Evolutionary conservation across 129 eudicot genomes (phyloP).

Genomic region (Artemisia argyi): DNA sequence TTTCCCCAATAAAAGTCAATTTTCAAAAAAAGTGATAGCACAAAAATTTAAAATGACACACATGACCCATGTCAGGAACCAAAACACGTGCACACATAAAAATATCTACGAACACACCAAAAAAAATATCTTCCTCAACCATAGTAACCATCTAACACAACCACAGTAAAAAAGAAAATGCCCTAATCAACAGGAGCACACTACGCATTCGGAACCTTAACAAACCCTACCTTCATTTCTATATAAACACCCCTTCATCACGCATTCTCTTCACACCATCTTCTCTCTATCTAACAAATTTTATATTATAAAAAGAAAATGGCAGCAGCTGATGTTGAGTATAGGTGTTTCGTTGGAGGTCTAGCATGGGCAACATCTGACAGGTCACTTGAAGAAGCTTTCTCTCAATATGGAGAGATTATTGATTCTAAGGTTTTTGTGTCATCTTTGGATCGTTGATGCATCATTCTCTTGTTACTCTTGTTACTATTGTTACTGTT

Average conservation of each 20-base stretch:
- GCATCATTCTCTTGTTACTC: conserved; percentile 21
- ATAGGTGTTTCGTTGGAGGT: conserved; percentile 90
- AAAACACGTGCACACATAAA: conserved; percentile 18
- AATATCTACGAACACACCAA: conserved; percentile 19
- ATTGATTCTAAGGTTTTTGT: conserved; percentile 83
- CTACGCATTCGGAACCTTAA: conserved; percentile 31
- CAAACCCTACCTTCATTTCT: conserved; percentile 29
- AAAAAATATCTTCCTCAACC: conserved; percentile 29
- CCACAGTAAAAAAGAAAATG: conserved; percentile 10
- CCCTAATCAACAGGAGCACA: conserved; percentile 24
- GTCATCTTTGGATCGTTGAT: conserved; percentile 43
- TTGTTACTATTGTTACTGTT: conserved; percentile 39
- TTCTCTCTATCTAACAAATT: not conserved
- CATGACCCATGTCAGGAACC: not conserved
- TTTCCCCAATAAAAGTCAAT: too few relatives aligned
- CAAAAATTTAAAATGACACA: not conserved
- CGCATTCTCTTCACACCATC: not conserved
- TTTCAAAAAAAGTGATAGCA: not conserved
- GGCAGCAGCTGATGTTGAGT: conserved; percentile 82
- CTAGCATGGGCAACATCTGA: conserved; percentile 96
- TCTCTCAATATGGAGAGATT: conserved; percentile 76
- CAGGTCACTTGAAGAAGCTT: conserved; percentile 56
- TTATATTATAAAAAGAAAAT: conserved; percentile 28
- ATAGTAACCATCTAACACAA: conserved; percentile 18
- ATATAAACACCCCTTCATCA: conserved; percentile 23